Conservation (phyloP, 331 rosid genomes). For the Pyracantha coccinea region DNA sequence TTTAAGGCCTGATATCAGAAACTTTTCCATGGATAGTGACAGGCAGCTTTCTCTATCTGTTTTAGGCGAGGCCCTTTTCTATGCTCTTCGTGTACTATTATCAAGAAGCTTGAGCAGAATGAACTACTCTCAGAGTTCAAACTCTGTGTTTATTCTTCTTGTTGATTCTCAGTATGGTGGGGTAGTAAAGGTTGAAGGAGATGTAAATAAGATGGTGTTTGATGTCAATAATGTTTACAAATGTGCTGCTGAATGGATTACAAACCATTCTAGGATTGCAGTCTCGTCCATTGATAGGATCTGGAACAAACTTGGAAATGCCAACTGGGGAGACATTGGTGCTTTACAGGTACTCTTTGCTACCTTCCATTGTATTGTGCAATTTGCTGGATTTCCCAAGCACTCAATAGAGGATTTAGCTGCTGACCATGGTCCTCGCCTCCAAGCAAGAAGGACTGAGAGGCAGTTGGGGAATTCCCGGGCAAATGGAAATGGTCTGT, state of each 20-base stretch:
- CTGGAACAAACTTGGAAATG: conserved; percentile 95
- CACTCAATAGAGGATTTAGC: conserved; percentile 93
- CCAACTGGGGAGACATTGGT: conserved; percentile 93
- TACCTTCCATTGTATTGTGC: conserved; percentile 73
- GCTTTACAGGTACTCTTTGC: conserved; percentile 84
- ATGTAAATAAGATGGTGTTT: conserved; percentile 70
- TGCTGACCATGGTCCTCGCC: conserved; percentile 93
- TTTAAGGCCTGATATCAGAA: conserved; percentile 70
- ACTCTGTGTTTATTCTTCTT: conserved; percentile 69
- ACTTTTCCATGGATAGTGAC: conserved; percentile 37
- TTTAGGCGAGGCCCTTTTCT: conserved; percentile 82
- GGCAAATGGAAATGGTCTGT: conserved; percentile 67
- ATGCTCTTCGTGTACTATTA: conserved; percentile 66
- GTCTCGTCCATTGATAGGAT: conserved; percentile 86
- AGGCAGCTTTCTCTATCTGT: conserved; percentile 51
- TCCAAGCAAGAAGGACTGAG: conserved; percentile 82
- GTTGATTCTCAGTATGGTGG: conserved; percentile 91
- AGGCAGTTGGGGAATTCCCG: conserved; percentile 66
- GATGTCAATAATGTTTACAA: conserved; percentile 76
- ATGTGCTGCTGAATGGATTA: conserved; percentile 93
- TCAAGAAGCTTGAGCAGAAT: conserved; percentile 83
- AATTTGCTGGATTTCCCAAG: conserved; percentile 81
- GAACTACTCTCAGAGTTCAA: conserved; percentile 44
- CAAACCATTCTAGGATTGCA: conserved; percentile 61
- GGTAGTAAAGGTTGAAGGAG: conserved; percentile 94